Percentiles rank a stretch among this genome's conserved stretches.
Conservation (phyloP, 306 rosid species). For the Vicia faba region DNA sequence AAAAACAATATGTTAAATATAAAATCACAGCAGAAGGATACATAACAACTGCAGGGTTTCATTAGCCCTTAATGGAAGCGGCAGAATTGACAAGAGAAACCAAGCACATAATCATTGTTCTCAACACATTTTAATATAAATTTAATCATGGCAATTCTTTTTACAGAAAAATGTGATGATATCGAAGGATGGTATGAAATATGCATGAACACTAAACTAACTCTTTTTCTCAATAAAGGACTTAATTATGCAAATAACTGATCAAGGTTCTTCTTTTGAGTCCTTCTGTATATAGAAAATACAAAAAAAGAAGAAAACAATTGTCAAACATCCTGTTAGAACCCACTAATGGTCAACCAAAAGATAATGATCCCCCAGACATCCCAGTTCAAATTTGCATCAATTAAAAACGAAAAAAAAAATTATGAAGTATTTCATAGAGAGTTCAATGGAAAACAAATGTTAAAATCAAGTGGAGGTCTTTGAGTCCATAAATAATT, state of each 20-base stretch:
- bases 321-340: constrained; percentile 22
- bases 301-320: constrained; percentile 31
- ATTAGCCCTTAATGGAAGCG: constrained; percentile 12
- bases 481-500: constrained; percentile 2
- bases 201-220: constrained; percentile 6
- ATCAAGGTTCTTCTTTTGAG: constrained; percentile 20
- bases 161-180: background rate
- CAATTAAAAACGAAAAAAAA: constrained; percentile 6
- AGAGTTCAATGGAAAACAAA: constrained; percentile 20
- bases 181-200: constrained; percentile 1
- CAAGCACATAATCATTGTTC: constrained; percentile 18
- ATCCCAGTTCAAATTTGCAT: background rate
- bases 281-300: constrained; percentile 12
- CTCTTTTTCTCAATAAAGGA: constrained; percentile 18
- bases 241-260: constrained; percentile 17
- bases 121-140: background rate
- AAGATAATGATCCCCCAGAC: background rate
- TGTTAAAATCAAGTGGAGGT: constrained; percentile 6
- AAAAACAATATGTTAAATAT: background rate
- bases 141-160: background rate
- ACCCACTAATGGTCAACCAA: background rate
- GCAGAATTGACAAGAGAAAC: constrained; percentile 6
- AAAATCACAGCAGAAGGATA: constrained; percentile 15
- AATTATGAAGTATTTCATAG: background rate
- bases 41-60: constrained; percentile 2